Evolutionary conservation across 2,329 filamentous ascomycete genomes (phyloP).

Genomic region (Penicillium nordicum): DNA sequence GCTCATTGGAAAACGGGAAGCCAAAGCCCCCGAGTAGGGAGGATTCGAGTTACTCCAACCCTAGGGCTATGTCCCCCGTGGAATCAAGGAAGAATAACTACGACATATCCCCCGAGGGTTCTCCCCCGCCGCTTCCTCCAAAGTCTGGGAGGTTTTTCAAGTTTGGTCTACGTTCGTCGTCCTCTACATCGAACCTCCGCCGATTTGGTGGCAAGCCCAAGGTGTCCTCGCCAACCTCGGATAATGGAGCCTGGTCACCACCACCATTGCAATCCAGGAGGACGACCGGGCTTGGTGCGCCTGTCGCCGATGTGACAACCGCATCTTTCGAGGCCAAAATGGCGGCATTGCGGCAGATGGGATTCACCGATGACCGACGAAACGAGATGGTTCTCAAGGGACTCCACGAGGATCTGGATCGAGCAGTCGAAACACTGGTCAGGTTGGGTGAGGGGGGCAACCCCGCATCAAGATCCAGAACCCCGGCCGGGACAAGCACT

Average conservation of each 20-base stretch:
- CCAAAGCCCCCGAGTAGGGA: slow-evolving; percentile 49
- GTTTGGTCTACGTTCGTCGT: slow-evolving; percentile 64
- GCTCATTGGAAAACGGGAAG: slow-evolving; percentile 49
- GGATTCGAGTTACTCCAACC: slow-evolving; percentile 54
- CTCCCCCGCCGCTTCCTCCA: slow-evolving; percentile 56
- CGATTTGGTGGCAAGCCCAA: slow-evolving; percentile 56
- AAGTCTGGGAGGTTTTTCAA: slow-evolving; percentile 61
- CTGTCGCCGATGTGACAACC: slow-evolving; percentile 51
- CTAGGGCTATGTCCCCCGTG: slow-evolving; percentile 3
- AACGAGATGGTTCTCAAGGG: slow-evolving; percentile 80
- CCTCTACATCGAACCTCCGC: slow-evolving; percentile 65
- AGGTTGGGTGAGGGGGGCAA: slow-evolving; percentile 68
- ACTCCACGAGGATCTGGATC: slow-evolving; percentile 79
- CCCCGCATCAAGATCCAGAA: slow-evolving; percentile 53
- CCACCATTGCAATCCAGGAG: slow-evolving; percentile 23
- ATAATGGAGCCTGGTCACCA: slow-evolving; percentile 26
- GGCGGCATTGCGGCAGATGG: slow-evolving; percentile 78
- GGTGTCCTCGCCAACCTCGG: slow-evolving; percentile 26
- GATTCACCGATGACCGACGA: slow-evolving; percentile 77
- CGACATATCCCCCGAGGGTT: slow-evolving; percentile 48
- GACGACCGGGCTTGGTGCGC: slow-evolving; percentile 61
- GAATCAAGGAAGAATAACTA: slow-evolving; percentile 5
- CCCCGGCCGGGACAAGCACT: slow-evolving; percentile 43
- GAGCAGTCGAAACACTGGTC: slow-evolving; percentile 78
- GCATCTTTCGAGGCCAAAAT: slow-evolving; percentile 68